These are phyloP conservation scores for Glaciozyma antarctica DNA, from an alignment of 768 basidiomycete species.

Conservation along the genomic window DNA sequence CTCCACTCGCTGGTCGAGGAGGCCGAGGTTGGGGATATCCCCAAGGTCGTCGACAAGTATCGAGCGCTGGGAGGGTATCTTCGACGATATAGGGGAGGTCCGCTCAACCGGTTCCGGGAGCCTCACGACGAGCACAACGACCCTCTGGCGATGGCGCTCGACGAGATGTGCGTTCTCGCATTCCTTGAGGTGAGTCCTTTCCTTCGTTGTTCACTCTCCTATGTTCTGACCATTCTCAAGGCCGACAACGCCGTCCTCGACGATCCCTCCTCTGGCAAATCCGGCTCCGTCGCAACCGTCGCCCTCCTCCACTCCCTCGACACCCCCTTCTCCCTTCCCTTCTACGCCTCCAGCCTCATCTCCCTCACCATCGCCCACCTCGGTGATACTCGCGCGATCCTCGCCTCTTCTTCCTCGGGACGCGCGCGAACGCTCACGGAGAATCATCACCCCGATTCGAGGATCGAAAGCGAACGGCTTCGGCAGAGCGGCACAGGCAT, in stretches of 20 bases:
- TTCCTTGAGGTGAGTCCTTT: slow-evolving; percentile 21
- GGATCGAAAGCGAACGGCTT: slow-evolving; percentile 71
- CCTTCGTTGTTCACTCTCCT: neutral
- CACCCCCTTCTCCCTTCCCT: slow-evolving; percentile 57
- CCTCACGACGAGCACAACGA: slow-evolving; percentile 9
- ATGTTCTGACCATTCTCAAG: neutral
- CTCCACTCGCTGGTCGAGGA: slow-evolving; percentile 19
- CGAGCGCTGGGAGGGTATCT: slow-evolving; percentile 31
- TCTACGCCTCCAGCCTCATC: slow-evolving; percentile 66
- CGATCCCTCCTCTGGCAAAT: slow-evolving; percentile 9
- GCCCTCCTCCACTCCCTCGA: slow-evolving; percentile 87
- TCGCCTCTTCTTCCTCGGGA: slow-evolving; percentile 67
- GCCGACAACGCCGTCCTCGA: slow-evolving; percentile 32
- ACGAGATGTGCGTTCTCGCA: slow-evolving; percentile 24
- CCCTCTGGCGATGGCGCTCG: slow-evolving; percentile 13
- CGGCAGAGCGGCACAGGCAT: slow-evolving; percentile 78
- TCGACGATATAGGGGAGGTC: slow-evolving; percentile 32
- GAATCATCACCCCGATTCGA: slow-evolving; percentile 87
- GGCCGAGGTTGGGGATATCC: neutral
- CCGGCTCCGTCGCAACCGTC: slow-evolving; percentile 81
- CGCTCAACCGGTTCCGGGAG: slow-evolving; percentile 15
- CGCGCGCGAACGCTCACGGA: slow-evolving; percentile 79
- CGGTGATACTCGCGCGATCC: slow-evolving; percentile 80
- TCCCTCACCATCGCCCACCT: slow-evolving; percentile 84
- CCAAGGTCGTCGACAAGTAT: slow-evolving; percentile 22